These are phyloP conservation scores for Gynandropsis gynandra DNA, from an alignment of 345 rosid species.

Conservation along the genomic window DNA sequence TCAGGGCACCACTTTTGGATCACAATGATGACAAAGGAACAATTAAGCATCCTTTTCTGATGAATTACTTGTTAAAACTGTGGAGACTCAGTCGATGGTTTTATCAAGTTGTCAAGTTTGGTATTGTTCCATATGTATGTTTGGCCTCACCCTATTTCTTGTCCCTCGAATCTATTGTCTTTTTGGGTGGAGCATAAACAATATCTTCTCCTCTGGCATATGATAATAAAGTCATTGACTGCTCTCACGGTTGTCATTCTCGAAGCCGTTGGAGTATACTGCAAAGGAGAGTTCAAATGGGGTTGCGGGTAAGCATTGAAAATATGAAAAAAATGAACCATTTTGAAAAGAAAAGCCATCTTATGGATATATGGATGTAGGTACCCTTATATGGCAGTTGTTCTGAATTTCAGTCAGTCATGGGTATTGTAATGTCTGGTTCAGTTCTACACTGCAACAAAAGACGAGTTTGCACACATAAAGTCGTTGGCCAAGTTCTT, in stretches of 20 bases:
- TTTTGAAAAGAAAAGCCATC: constrained; percentile 14
- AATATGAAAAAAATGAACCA: not conserved
- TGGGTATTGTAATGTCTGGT: constrained; percentile 97
- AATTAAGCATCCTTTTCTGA: constrained; percentile 81
- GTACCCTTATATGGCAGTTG: constrained; percentile 94
- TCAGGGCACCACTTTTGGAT: constrained; percentile 63
- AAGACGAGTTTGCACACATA: constrained; percentile 86
- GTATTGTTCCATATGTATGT: constrained; percentile 99
- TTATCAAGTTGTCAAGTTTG: constrained; percentile 91
- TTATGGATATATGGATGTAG: constrained; percentile 37
- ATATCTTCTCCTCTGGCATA: constrained; percentile 46
- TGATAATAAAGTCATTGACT: constrained; percentile 78
- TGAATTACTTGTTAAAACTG: constrained; percentile 66
- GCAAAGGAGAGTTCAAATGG: constrained; percentile 95
- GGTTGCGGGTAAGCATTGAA: constrained; percentile 69
- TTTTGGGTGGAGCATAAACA: constrained; percentile 15
- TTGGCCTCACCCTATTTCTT: constrained; percentile 15
- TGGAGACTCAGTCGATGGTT: constrained; percentile 96
- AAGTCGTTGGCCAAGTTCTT: constrained; percentile 91
- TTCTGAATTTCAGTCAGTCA: constrained; percentile 95
- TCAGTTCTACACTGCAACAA: constrained; percentile 82
- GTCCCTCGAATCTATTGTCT: constrained; percentile 1
- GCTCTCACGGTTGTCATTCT: constrained; percentile 81
- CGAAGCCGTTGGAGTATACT: constrained; percentile 81
- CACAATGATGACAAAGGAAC: constrained; percentile 48